A percentile compares a stretch with the other conserved stretches of the same genome.
Evolutionary conservation across 805 yeast species (phyloP).

Genomic region (Nakazawaea peltata): DNA sequence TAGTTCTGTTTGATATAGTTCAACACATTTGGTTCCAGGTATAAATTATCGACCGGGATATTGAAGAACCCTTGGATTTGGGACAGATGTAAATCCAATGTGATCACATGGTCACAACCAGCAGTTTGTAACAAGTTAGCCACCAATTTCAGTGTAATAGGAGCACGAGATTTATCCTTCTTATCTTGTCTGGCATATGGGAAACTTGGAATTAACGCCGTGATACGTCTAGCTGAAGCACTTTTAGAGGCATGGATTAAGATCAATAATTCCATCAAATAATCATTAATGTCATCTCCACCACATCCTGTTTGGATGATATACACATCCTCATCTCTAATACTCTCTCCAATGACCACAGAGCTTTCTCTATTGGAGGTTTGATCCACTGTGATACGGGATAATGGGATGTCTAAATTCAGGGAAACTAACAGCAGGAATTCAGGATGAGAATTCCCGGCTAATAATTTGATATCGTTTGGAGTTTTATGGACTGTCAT

Average conservation of each 20-base stretch:
- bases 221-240: constrained; percentile 92
- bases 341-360: constrained; percentile 79
- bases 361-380: constrained; percentile 87
- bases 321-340: constrained; percentile 85
- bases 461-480: constrained; percentile 41
- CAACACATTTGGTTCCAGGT: constrained; percentile 89
- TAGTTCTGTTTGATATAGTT: constrained; percentile 68
- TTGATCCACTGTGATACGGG: constrained; percentile 75
- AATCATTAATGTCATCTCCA: constrained; percentile 65
- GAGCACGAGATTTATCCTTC: constrained; percentile 93
- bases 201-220: constrained; percentile 92
- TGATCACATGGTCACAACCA: constrained; percentile 92
- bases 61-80: constrained; percentile 96
- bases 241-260: constrained; percentile 91
- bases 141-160: constrained; percentile 89
- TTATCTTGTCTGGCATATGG: constrained; percentile 98
- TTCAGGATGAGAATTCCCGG: constrained; percentile 78
- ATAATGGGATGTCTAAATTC: constrained; percentile 55
- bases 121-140: constrained; percentile 90
- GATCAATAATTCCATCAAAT: constrained; percentile 77
- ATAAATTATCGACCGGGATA: constrained; percentile 91
- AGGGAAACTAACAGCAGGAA: constrained; percentile 67
- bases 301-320: constrained; percentile 84
- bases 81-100: constrained; percentile 95
- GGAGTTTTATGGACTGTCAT: constrained; percentile 25